Base-by-base conservation (phyloP, 495 filamentous ascomycete genomes). In the Aspergillus affinis region DNA sequence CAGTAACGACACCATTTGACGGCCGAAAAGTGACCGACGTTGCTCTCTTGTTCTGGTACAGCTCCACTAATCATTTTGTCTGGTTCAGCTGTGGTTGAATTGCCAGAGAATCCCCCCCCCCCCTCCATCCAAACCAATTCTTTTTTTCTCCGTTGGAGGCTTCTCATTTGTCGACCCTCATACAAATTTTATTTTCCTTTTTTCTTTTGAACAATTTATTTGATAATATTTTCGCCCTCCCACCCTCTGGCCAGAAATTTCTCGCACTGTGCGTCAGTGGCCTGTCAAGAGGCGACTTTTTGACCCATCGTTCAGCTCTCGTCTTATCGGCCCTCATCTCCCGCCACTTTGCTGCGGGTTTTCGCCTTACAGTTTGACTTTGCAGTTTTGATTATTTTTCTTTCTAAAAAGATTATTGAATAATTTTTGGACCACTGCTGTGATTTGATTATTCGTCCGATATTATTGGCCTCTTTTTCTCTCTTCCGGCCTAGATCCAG, bases 271-370 rank as follows among this genome's bases (percentile, higher is more conserved):
- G 65, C 65, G 66, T 61, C 66, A 63, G 52, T 61, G 44, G 51
- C 45, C 59, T 52, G 51, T 46, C 50, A 54, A 52, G 60, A 65
- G 61, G 62, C 62, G 55, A 68, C 57, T 60, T 53, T 17, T 54
- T 63, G 66, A 65, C 62, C 66, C 66, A 68, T 68, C 62, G 41
- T 65, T 68, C 66, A 68, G 66, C 66, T 68, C 62, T 61, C 44
- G 58, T 65, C 65, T 68, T 51, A 64, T 62, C 60, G 59, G 57
- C 59, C 63, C 51, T 67, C 55, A 36, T 12, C 54, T 67, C 45
- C 60, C 65, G 65, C 65, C 26, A 46, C 58, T 53, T 7, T 45
- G 19, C 50, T 54, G 36, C 21, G 29, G 49, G 18, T 44, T 61
- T 56, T 59, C 6, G 23, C 13, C 23, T 30, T 27, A 47, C 23